Base-by-base conservation (phyloP, 257 asterid species). In the Solanum medicagineum region DNA sequence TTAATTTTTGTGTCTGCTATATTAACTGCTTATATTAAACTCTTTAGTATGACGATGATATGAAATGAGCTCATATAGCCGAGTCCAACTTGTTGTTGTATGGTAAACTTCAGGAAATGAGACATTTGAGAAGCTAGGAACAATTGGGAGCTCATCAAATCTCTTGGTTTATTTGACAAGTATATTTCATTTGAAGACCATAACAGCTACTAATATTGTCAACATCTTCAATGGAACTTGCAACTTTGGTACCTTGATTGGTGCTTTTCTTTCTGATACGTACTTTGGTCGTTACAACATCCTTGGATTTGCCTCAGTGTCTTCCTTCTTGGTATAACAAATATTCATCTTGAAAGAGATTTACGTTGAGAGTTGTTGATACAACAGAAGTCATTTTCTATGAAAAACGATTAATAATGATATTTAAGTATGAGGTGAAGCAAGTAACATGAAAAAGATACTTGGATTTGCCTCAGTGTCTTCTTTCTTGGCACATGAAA, bases 71-170 rank as follows among this genome's bases (percentile, higher is more conserved):
- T 69, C 29, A 70, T 19, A 70, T 70, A 19, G 29, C 2, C 5
- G 79, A 70, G 3, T 10, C 7, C 53, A 40, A 70, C 53, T 17
- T 40, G 0, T 69, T 36, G 15, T 36, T 40, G 36, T 42, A 36
- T 42, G 56, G 20, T 75, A 29, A 32, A 13, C 2, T 80, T 55
- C 85, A 87, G 91, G 91, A n/a, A 89, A 89, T 71, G 91, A 85
- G 82, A 79, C 86, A 16, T 87, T 85, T 87, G 91, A 89, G 86
- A 87, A 87, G 84, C 85, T 89, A 56, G 91, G 91, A 63, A 85
- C 91, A 54, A 63, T 89, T 14, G 91, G 91, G 3, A 87, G 87
- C 17, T 49, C 88, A 26, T 85, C 88, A 4, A 89, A 87, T 65
- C 85, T 89, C 42, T 79, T 87, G 88, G 89, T 89, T 55, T 89